A percentile compares a stretch with the other conserved stretches of the same genome.
These are phyloP conservation scores for Cordyceps cateniannulata DNA, from an alignment of 2,329 filamentous ascomycete genomes.

Conservation along the genomic window DNA sequence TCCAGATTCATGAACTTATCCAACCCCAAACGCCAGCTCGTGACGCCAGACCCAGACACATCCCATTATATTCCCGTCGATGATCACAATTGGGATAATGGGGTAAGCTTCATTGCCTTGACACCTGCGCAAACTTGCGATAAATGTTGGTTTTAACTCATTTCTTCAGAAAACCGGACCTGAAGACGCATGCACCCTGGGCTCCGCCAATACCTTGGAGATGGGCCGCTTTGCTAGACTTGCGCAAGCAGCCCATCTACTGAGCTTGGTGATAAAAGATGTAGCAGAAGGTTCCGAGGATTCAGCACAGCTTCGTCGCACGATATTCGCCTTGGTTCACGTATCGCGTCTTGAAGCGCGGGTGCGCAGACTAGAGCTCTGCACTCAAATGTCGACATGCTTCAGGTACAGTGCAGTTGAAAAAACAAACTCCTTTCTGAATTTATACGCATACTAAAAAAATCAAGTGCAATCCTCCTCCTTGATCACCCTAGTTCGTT, in stretches of 20 bases:
- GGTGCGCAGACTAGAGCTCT: conserved; percentile 13
- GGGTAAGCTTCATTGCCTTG: conserved; percentile 1
- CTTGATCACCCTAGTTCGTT: background rate
- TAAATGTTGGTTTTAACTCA: background rate
- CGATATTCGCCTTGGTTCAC: conserved; percentile 13
- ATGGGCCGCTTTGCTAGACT: conserved; percentile 15
- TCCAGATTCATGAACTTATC: conserved; percentile 12
- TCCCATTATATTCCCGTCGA: conserved; percentile 11
- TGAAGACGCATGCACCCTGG: conserved; percentile 7
- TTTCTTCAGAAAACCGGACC: background rate
- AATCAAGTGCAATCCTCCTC: background rate
- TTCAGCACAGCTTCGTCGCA: conserved; percentile 13
- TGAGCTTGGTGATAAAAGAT: conserved; percentile 14
- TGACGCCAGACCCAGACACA: conserved; percentile 14
- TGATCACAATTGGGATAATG: conserved; percentile 13
- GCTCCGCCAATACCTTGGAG: conserved; percentile 10
- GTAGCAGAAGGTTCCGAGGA: conserved; percentile 5
- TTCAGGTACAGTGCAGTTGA: conserved; percentile 11
- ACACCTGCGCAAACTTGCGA: too few relatives aligned
- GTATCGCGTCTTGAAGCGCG: conserved; percentile 13
- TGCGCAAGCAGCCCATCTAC: conserved; percentile 16
- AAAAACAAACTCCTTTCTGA: background rate
- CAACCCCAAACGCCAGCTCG: conserved; percentile 8
- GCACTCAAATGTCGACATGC: conserved; percentile 16
- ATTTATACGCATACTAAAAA: background rate